phyloP scores from a whole-genome alignment of 2,329 filamentous ascomycete genomes.

The Diaporthe velutina region DNA sequence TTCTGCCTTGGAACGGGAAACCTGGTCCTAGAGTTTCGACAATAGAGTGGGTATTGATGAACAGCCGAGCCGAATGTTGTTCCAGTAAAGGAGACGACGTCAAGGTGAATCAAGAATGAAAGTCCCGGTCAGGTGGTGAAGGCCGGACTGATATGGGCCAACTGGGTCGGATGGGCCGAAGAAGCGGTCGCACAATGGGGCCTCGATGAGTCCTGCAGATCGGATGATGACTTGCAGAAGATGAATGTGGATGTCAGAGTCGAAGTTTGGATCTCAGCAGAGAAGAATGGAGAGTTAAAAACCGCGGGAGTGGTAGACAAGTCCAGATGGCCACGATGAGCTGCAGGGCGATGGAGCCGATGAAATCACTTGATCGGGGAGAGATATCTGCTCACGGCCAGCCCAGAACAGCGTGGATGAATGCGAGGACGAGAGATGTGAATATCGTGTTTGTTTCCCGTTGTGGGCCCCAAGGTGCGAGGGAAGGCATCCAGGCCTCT shows the following conservation, averaged over 20 bases:
- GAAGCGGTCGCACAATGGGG: conserved; percentile 18
- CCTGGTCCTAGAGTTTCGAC: background rate
- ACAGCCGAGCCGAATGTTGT: background rate
- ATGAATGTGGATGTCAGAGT: conserved; percentile 13
- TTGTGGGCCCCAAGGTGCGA: conserved; percentile 15
- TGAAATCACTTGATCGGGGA: conserved; percentile 5
- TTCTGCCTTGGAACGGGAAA: conserved; percentile 19
- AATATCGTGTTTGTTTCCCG: conserved; percentile 20
- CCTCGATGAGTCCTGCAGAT: conserved; percentile 21
- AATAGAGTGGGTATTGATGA: conserved; percentile 13
- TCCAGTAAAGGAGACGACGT: background rate
- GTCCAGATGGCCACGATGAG: conserved; percentile 2
- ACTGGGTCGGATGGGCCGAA: conserved; percentile 26
- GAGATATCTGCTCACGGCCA: conserved; percentile 16
- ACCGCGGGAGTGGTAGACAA: conserved; percentile 5
- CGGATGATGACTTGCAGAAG: conserved; percentile 31
- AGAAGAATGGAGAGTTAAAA: conserved; percentile 30
- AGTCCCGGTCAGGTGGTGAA: conserved; percentile 4
- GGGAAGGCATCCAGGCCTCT: conserved; percentile 25
- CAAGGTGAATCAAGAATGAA: conserved; percentile 2
- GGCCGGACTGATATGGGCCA: conserved; percentile 9
- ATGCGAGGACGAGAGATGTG: background rate
- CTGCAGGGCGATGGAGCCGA: conserved; percentile 26
- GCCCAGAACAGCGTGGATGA: background rate
- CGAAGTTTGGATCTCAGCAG: background rate